phyloP scores from a whole-genome alignment of 257 asterid genomes.

The Primulina eburnea region DNA sequence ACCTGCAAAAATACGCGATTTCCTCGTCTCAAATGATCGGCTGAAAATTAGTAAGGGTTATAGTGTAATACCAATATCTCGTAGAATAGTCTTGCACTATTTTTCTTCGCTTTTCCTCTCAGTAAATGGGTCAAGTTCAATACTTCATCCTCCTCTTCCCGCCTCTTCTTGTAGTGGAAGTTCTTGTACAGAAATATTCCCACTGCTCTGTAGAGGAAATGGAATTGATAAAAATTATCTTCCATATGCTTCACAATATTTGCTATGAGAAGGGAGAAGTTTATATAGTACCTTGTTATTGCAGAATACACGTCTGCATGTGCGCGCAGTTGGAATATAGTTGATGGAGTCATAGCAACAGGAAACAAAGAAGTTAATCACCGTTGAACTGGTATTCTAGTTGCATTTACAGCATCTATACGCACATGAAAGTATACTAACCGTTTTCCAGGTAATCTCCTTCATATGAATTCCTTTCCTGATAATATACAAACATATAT shows the following conservation, averaged over 20 bases:
- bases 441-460: conserved; percentile 39
- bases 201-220: conserved; percentile 38
- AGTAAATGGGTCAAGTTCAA: conserved; percentile 45
- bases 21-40: background rate
- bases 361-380: conserved; percentile 10
- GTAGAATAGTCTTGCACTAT: conserved; percentile 63
- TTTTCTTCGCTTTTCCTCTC: conserved; percentile 53
- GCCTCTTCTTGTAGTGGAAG: conserved; percentile 38
- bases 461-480: conserved; percentile 49
- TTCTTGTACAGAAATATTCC: conserved; percentile 44
- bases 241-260: background rate
- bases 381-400: background rate
- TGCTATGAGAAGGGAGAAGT: background rate
- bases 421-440: conserved; percentile 23
- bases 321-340: conserved; percentile 35
- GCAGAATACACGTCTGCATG: conserved; percentile 43
- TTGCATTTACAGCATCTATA: background rate
- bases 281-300: conserved; percentile 59
- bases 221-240: background rate
- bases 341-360: background rate
- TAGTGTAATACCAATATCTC: conserved; percentile 64
- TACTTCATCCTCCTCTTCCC: conserved; percentile 28
- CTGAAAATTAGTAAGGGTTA: too few species aligned
- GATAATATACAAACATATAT: conserved; percentile 21
- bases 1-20: conserved; percentile 39